phyloP scores from a whole-genome alignment of 345 rosid genomes.

The Dimocarpus longan region DNA sequence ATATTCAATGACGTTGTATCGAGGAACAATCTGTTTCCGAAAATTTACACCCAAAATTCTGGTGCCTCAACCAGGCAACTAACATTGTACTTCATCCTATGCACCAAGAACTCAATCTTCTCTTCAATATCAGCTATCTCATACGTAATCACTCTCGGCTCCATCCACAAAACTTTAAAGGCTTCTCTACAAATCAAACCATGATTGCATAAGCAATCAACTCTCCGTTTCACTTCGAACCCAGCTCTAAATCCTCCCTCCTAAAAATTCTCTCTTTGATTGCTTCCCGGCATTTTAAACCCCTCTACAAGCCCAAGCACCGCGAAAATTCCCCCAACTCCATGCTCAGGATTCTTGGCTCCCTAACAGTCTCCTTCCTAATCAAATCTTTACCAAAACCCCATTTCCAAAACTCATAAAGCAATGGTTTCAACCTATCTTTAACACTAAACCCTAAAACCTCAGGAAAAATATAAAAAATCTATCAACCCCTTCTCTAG shows the following conservation, averaged over 20 bases:
- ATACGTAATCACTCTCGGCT: conserved; percentile 70
- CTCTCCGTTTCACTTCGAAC: conserved; percentile 65
- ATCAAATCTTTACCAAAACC: conserved; percentile 56
- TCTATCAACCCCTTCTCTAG: conserved; percentile 41
- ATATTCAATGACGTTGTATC: conserved; percentile 69
- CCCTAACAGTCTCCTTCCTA: conserved; percentile 56
- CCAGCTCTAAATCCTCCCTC: conserved; percentile 70
- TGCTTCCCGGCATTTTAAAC: conserved; percentile 66
- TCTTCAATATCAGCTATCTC: conserved; percentile 59
- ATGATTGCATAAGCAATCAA: conserved; percentile 74
- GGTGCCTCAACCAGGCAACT: conserved; percentile 74
- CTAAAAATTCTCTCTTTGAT: conserved; percentile 52
- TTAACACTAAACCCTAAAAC: conserved; percentile 53
- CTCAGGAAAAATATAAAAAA: conserved; percentile 54
- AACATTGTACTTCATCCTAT: conserved; percentile 47
- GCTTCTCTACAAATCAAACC: conserved; percentile 81
- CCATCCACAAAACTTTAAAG: conserved; percentile 76
- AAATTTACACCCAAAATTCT: conserved; percentile 74
- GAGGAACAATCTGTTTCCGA: conserved; percentile 73
- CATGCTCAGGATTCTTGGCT: conserved; percentile 64
- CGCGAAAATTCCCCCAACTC: conserved; percentile 79
- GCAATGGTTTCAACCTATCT: conserved; percentile 57
- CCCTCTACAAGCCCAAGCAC: conserved; percentile 55
- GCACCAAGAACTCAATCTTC: conserved; percentile 68
- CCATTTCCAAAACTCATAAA: conserved; percentile 54